A percentile compares a stretch with the other conserved stretches of the same genome.
phyloP scores from a whole-genome alignment of 2,329 filamentous ascomycete genomes.

The Alternaria novae-zelandiae region DNA sequence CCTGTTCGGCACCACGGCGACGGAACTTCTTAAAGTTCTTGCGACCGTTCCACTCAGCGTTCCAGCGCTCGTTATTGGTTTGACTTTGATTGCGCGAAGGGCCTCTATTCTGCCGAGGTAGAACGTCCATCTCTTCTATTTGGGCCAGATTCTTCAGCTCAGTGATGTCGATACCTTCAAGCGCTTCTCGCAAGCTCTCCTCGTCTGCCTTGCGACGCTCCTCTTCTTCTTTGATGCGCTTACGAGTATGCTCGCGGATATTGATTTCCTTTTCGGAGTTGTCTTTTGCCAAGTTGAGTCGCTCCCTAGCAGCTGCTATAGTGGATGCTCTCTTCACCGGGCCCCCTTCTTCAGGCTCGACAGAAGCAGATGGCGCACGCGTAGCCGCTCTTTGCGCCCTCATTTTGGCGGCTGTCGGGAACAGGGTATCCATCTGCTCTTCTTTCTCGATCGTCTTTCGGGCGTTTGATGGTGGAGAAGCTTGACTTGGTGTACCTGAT shows the following conservation, averaged over 20 bases:
- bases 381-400: slow-evolving; percentile 70
- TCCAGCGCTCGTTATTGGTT: slow-evolving; percentile 71
- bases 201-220: slow-evolving; percentile 66
- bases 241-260: slow-evolving; percentile 58
- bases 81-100: slow-evolving; percentile 25
- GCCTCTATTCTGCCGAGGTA: slow-evolving; percentile 40
- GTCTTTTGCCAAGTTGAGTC: slow-evolving; percentile 44
- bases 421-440: slow-evolving; percentile 72
- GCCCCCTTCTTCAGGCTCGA: slow-evolving; percentile 49
- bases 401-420: slow-evolving; percentile 76
- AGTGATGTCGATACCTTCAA: slow-evolving; percentile 72
- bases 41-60: slow-evolving; percentile 88
- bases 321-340: slow-evolving; percentile 22
- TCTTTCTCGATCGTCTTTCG: slow-evolving; percentile 49
- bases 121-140: slow-evolving; percentile 77
- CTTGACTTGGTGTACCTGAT: slow-evolving; percentile 32
- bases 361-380: slow-evolving; percentile 34
- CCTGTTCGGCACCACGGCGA: slow-evolving; percentile 49
- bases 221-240: slow-evolving; percentile 59
- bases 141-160: slow-evolving; percentile 76
- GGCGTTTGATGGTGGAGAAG: slow-evolving; percentile 39
- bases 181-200: slow-evolving; percentile 61
- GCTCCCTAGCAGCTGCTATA: slow-evolving; percentile 45
- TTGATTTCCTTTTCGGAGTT: slow-evolving; percentile 67
- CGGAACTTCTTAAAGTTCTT: slow-evolving; percentile 96